A percentile compares a stretch with the other conserved stretches of the same genome.
These are phyloP conservation scores for Ophiostoma angusticollis DNA, from an alignment of 2,329 filamentous ascomycete genomes.

Conservation along the genomic window DNA sequence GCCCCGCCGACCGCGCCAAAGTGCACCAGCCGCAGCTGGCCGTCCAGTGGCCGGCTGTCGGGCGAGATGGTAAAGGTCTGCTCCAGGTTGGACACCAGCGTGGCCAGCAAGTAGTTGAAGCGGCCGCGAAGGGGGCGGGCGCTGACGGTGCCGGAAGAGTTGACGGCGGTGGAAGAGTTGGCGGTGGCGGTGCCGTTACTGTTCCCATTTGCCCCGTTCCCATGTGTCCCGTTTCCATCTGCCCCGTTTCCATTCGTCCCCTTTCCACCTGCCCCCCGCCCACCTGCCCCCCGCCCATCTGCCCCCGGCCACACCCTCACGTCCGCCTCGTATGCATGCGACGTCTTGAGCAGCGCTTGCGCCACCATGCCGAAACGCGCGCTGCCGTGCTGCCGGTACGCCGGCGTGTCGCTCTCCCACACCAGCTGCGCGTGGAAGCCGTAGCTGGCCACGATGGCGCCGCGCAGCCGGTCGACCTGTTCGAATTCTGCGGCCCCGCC, in stretches of 20 bases:
- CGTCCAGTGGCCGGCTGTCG: slow-evolving; percentile 54
- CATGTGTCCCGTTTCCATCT: too few species aligned
- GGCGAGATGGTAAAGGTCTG: slow-evolving; percentile 74
- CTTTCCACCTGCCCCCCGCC: too few species aligned
- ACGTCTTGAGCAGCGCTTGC: slow-evolving; percentile 50
- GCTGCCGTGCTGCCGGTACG: slow-evolving; percentile 63
- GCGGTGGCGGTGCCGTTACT: too few species aligned
- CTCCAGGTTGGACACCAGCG: slow-evolving; percentile 71
- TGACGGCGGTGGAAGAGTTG: too few species aligned
- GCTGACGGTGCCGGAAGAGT: too few species aligned
- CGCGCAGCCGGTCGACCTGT: slow-evolving; percentile 39
- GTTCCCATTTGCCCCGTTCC: too few species aligned
- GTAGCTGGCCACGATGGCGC: slow-evolving; percentile 75
- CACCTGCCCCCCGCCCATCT: too few species aligned
- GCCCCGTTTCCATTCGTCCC: too few species aligned
- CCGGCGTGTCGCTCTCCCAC: slow-evolving; percentile 76
- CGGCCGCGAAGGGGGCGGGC: slow-evolving; percentile 16
- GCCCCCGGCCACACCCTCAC: too few species aligned
- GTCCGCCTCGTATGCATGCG: slow-evolving; percentile 35
- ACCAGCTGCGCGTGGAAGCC: slow-evolving; percentile 82
- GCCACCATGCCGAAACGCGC: slow-evolving; percentile 79
- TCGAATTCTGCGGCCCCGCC: slow-evolving; percentile 21
- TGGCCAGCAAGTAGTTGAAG: slow-evolving; percentile 67
- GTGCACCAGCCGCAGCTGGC: slow-evolving; percentile 56
- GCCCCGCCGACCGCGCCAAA: slow-evolving; percentile 56